Evolutionary conservation across 1,284 basidiomycete genomes (phyloP), one percentile per base, ranked within the genome.

Genomic region (Boletus sp.): DNA sequence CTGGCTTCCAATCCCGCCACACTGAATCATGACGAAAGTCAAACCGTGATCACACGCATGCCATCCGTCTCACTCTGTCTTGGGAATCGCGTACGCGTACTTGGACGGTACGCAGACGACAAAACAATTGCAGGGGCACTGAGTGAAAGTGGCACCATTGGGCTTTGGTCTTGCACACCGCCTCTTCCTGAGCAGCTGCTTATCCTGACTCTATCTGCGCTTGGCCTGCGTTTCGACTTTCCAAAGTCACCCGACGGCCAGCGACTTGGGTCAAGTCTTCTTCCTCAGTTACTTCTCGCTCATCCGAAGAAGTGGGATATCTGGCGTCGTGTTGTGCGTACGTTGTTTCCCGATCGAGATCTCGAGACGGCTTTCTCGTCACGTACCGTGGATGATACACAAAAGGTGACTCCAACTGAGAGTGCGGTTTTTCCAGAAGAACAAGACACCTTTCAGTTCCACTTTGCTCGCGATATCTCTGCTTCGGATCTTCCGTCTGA

Each of bases 401-500:
- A 62, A 14, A 38, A 44, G 26, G 34, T 12, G 13, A 19, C 32
- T 14, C 29, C 33, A 2, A n/a, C 22, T 7, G 43, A 60, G 41
- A 46, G 34, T 20, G 42, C 35, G 2, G 17, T 69, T 37, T 59
- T 81, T 41, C 58, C 67, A 44, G 82, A 81, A 48, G 68, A 66
- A 27, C 64, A 65, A 52, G 90, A 95, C 63, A 80, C 76, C 8
- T 84, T 95, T 61, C 68, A 73, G 32, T 84, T 88, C 54, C 75
- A 78, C 42, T 57, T 62, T 16, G 51, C 79, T 35, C 36, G 60
- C 41, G 50, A 68, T 37, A 64, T 72, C 41, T 64, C 74, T 32
- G 50, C 48, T 36, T 44, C 55, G 20, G 38, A 49, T 14, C 23
- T 8, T 17, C 1, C 33, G 22, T 51, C 50, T 46, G 57, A 43